A percentile compares a stretch with the other conserved stretches of the same genome.
These are phyloP conservation scores for Gyromitra esculenta DNA, from an alignment of 2,329 filamentous ascomycete genomes.

Conservation along the genomic window DNA sequence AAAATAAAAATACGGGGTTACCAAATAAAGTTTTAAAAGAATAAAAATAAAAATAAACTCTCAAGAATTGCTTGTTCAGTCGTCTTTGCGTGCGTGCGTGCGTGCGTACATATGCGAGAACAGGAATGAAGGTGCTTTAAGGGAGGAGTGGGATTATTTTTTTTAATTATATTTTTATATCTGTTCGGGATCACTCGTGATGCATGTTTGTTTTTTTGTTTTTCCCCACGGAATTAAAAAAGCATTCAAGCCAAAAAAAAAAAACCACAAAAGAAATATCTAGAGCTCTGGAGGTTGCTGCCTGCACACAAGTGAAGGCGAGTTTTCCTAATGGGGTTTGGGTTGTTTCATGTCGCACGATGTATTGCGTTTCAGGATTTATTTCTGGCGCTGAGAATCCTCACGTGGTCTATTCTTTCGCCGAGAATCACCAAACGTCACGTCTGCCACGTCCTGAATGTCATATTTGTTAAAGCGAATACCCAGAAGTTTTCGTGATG, in stretches of 20 bases:
- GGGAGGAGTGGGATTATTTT: neutral
- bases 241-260: slow-evolving; percentile 29
- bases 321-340: slow-evolving; percentile 2
- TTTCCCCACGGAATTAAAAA: slow-evolving; percentile 21
- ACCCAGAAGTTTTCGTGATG: too few relatives aligned
- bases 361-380: slow-evolving; percentile 1
- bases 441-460: too few relatives aligned
- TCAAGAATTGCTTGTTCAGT: slow-evolving; percentile 7
- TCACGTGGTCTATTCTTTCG: too few relatives aligned
- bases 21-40: slow-evolving; percentile 17
- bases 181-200: neutral
- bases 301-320: neutral
- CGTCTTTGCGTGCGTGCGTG: neutral
- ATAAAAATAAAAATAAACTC: slow-evolving; percentile 38
- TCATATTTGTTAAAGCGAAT: too few relatives aligned
- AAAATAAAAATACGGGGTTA: slow-evolving; percentile 9
- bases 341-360: neutral
- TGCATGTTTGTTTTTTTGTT: slow-evolving; percentile 3
- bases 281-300: neutral
- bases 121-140: neutral
- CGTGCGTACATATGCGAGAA: too few relatives aligned
- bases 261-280: slow-evolving; percentile 18
- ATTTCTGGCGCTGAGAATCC: neutral
- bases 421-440: too few relatives aligned
- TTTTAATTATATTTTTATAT: neutral